These are phyloP conservation scores for Flaveria linearis DNA, from an alignment of 129 eudicot genomes.

Conservation along the genomic window DNA sequence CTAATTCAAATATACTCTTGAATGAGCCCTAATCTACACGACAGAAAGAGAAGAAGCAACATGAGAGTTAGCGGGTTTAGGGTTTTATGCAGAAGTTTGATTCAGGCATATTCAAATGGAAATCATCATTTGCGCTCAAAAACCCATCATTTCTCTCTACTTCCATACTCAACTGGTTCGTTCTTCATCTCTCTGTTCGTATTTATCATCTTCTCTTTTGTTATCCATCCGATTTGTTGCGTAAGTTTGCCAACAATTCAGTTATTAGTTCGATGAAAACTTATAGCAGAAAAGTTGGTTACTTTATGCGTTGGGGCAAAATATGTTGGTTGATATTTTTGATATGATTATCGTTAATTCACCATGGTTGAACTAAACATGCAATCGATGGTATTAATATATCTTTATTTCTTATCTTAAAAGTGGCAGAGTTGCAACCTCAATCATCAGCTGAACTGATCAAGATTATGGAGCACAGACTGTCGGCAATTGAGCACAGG, in stretches of 20 bases:
- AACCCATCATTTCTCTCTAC: not conserved
- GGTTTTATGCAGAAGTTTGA: conserved; percentile 28
- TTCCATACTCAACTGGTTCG: conserved; percentile 36
- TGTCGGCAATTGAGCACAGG: conserved; percentile 66
- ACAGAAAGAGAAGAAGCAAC: not conserved
- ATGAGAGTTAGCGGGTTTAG: conserved; percentile 30
- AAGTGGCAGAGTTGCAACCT: conserved; percentile 47
- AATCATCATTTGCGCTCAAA: conserved; percentile 17
- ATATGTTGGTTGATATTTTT: not conserved
- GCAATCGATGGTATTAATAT: not conserved
- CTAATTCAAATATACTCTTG: not conserved
- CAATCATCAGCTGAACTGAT: conserved; percentile 64
- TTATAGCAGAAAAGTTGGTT: not conserved
- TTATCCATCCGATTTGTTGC: no score
- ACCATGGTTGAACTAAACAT: not conserved
- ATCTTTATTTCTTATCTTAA: conserved; percentile 9
- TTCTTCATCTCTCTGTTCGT: not conserved
- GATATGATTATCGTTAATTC: not conserved
- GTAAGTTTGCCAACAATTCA: not conserved
- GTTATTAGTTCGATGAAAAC: not conserved
- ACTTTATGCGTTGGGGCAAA: conserved; percentile 1
- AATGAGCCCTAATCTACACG: conserved; percentile 7
- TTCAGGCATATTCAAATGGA: conserved; percentile 22
- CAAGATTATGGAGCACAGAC: conserved; percentile 72
- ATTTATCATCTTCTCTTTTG: no score